Evolutionary conservation across 768 basidiomycete genomes (phyloP).

Genomic region (Kondoa malvinella): DNA sequence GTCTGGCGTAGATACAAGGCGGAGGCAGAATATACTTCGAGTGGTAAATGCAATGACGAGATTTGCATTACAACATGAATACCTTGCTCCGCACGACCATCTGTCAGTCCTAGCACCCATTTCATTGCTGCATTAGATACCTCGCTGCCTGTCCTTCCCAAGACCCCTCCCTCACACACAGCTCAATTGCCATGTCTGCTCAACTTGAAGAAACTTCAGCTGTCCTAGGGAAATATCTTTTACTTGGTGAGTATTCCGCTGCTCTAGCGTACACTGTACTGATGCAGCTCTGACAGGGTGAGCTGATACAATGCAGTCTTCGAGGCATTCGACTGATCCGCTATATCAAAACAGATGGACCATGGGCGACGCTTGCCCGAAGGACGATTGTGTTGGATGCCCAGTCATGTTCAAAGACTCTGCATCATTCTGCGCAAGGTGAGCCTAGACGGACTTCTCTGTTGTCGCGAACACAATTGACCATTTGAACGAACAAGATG

Average conservation of each 20-base stretch:
- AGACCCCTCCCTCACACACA: not conserved
- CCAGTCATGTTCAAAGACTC: constrained; percentile 16
- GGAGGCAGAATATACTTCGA: no score
- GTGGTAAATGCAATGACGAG: no score
- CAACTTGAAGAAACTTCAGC: constrained; percentile 10
- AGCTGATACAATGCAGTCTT: no score
- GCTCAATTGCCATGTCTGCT: not conserved
- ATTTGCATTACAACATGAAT: no score
- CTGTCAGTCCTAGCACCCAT: no score
- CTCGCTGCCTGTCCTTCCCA: not conserved
- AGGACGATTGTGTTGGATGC: constrained; percentile 13
- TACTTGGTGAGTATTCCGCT: constrained; percentile 11
- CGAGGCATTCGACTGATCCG: no score
- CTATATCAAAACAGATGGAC: no score
- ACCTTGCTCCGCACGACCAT: no score
- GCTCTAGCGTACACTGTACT: not conserved
- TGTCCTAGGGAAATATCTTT: constrained; percentile 15
- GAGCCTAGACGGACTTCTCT: no score
- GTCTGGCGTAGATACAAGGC: no score
- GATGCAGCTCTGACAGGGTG: no score
- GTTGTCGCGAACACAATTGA: not conserved
- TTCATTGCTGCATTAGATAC: no score
- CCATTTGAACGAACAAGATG: not conserved
- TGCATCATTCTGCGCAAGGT: constrained; percentile 18
- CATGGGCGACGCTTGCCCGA: constrained; percentile 18